These are phyloP conservation scores for Phoma herbarum DNA, from an alignment of 2,329 filamentous ascomycete genomes.

Conservation along the genomic window DNA sequence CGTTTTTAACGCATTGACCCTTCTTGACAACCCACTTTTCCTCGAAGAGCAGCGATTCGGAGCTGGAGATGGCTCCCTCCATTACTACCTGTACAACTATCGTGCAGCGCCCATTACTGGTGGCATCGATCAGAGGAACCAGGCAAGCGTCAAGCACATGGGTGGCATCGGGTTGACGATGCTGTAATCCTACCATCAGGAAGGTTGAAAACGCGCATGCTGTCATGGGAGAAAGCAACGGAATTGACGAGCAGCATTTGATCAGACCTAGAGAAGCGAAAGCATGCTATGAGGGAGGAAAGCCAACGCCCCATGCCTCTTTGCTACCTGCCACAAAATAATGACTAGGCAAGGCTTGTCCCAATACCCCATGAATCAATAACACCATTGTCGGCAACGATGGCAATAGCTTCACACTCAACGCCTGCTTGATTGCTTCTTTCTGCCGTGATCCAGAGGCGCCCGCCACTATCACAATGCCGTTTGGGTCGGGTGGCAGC, in stretches of 20 bases:
- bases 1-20: slow-evolving; percentile 93
- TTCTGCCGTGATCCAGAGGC: background rate
- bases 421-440: background rate
- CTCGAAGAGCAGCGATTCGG: slow-evolving; percentile 94
- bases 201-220: too few species aligned
- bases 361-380: background rate
- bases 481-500: background rate
- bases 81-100: slow-evolving; percentile 99
- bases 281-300: background rate
- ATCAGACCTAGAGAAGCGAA: background rate
- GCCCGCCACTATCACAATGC: slow-evolving; percentile 2
- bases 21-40: slow-evolving; percentile 95
- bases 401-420: background rate
- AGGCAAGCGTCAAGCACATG: slow-evolving; percentile 77
- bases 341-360: background rate
- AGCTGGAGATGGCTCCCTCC: slow-evolving; percentile 89
- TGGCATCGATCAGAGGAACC: slow-evolving; percentile 81
- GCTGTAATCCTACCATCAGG: slow-evolving; percentile 64
- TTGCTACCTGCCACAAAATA: background rate
- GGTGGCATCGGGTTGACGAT: slow-evolving; percentile 93
- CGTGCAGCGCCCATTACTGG: slow-evolving; percentile 84
- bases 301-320: background rate
- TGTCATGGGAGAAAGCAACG: background rate
- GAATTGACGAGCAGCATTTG: background rate
- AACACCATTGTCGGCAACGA: background rate